Conservation (phyloP, 345 rosid genomes). For the Eucalyptus marginata region DNA sequence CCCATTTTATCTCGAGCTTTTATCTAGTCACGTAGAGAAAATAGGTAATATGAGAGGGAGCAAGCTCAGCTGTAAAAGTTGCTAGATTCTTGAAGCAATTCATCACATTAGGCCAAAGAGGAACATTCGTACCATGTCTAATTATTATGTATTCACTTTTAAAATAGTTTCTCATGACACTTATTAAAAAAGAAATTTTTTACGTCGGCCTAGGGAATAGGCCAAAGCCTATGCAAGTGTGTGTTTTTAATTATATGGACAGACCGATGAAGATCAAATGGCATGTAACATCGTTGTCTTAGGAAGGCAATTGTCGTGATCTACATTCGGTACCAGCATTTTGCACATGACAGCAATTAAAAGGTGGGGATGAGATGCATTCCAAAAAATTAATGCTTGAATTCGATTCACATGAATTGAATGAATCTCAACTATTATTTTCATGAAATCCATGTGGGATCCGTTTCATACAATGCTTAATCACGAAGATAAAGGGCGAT, state of each 20-base stretch:
- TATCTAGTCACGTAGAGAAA: background rate
- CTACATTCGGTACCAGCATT: rapidly evolving
- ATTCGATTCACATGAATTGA: background rate
- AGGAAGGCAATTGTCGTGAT: background rate
- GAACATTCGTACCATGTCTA: background rate
- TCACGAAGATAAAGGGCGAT: background rate
- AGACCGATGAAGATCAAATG: background rate
- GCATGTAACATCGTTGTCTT: background rate
- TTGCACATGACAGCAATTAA: background rate
- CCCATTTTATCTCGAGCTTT: background rate
- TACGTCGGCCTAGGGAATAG: background rate
- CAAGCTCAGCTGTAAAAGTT: background rate
- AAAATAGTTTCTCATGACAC: background rate
- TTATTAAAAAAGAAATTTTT: rapidly evolving
- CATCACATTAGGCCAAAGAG: background rate
- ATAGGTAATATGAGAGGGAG: background rate
- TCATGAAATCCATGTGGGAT: background rate
- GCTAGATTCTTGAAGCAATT: background rate
- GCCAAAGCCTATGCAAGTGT: background rate
- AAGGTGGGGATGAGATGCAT: background rate
- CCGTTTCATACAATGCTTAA: background rate
- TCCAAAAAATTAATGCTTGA: background rate
- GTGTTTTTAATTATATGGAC: background rate
- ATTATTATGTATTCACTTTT: background rate
- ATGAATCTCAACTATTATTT: background rate